Percentiles rank a stretch among this genome's conserved stretches.
Conservation (phyloP, 805 yeast genomes). For the Kuraishia borneana region DNA sequence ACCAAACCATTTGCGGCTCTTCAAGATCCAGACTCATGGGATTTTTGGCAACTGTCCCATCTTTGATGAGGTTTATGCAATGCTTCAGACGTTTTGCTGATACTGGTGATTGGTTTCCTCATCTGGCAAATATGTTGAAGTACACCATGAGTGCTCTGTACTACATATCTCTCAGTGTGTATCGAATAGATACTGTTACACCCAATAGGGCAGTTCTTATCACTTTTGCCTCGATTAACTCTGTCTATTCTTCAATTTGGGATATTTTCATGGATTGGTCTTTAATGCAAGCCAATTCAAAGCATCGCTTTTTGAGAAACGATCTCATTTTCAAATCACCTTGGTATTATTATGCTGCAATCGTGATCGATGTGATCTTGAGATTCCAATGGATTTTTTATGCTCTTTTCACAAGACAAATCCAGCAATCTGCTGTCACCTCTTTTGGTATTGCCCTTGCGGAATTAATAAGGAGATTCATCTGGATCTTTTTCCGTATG, state of each 20-base stretch:
- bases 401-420: slow-evolving; percentile 61
- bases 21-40: slow-evolving; percentile 70
- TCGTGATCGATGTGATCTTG: slow-evolving; percentile 58
- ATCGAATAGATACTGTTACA: slow-evolving; percentile 47
- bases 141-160: slow-evolving; percentile 58
- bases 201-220: slow-evolving; percentile 50
- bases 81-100: slow-evolving; percentile 87
- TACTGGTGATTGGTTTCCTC: slow-evolving; percentile 95
- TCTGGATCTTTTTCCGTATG: slow-evolving; percentile 89
- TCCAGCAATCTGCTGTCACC: slow-evolving; percentile 81
- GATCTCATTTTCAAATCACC: slow-evolving; percentile 54
- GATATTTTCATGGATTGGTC: slow-evolving; percentile 97
- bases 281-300: slow-evolving; percentile 53
- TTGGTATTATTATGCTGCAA: slow-evolving; percentile 61
- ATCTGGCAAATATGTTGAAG: slow-evolving; percentile 78
- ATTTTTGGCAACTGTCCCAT: slow-evolving; percentile 73
- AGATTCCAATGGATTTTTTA: slow-evolving; percentile 92
- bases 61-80: slow-evolving; percentile 83
- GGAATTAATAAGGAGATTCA: slow-evolving; percentile 70
- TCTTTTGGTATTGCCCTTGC: slow-evolving; percentile 77
- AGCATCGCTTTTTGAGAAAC: slow-evolving; percentile 52
- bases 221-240: slow-evolving; percentile 62
- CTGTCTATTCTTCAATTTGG: slow-evolving; percentile 67
- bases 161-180: slow-evolving; percentile 64
- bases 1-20: slow-evolving; percentile 55